These are phyloP conservation scores for Dalechampia spathulata DNA, from an alignment of 441 rosid genomes.

Conservation along the genomic window DNA sequence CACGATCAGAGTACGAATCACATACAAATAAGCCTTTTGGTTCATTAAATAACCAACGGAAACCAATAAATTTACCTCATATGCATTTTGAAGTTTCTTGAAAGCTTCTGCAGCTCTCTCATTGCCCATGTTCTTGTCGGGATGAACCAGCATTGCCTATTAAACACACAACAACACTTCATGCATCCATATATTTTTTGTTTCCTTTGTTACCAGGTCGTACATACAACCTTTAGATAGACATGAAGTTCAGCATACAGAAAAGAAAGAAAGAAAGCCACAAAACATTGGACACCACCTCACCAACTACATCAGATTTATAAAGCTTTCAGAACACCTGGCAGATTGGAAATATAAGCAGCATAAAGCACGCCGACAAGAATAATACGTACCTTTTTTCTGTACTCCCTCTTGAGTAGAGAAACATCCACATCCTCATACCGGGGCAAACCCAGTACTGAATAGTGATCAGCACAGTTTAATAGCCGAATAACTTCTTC, in stretches of 20 bases:
- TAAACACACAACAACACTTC: slow-evolving; percentile 3
- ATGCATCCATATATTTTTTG: neutral
- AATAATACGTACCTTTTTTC: slow-evolving; percentile 61
- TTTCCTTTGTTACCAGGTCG: too few relatives aligned
- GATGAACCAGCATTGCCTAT: slow-evolving; percentile 98
- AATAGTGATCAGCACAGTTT: slow-evolving; percentile 75
- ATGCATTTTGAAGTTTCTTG: slow-evolving; percentile 96
- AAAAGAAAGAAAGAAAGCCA: too few relatives aligned
- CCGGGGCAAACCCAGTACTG: slow-evolving; percentile 67
- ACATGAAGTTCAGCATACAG: too few relatives aligned
- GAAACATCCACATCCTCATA: slow-evolving; percentile 61
- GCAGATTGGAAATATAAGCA: slow-evolving; percentile 1
- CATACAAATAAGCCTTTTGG: slow-evolving; percentile 6
- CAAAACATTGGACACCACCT: neutral
- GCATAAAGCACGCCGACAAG: slow-evolving; percentile 12
- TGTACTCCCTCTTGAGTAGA: slow-evolving; percentile 77
- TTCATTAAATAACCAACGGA: slow-evolving; percentile 1
- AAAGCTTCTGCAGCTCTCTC: slow-evolving; percentile 98
- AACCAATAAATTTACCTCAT: slow-evolving; percentile 51
- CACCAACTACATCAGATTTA: slow-evolving; percentile 3
- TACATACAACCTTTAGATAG: too few relatives aligned
- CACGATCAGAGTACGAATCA: slow-evolving; percentile 10
- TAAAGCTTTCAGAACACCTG: slow-evolving; percentile 2
- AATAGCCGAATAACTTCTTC: slow-evolving; percentile 83
- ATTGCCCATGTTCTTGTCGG: slow-evolving; percentile 98